A percentile compares a stretch with the other conserved stretches of the same genome.
Evolutionary conservation across 2,329 filamentous ascomycete genomes (phyloP).

Genomic region (Pseudocercospora musae): DNA sequence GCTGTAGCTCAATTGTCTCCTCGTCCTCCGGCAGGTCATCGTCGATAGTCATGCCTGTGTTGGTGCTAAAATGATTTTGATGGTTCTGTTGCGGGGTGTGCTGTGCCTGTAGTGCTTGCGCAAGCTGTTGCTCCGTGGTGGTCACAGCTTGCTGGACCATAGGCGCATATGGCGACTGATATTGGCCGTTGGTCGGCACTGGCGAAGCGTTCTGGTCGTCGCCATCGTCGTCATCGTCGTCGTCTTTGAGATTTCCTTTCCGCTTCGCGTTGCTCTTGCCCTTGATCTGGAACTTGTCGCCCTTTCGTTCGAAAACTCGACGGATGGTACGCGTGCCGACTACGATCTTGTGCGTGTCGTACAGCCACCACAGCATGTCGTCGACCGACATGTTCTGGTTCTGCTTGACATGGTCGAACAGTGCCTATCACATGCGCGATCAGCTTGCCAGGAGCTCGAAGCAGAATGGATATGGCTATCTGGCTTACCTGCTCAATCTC

Average conservation of each 20-base stretch:
- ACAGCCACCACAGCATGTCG: conserved; percentile 40
- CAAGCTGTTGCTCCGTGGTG: conserved; percentile 32
- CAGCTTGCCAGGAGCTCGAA: not conserved
- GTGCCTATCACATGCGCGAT: conserved; percentile 21
- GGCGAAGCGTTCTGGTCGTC: conserved; percentile 6
- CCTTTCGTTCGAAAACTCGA: conserved; percentile 38
- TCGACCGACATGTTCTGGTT: conserved; percentile 38
- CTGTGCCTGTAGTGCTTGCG: conserved; percentile 21
- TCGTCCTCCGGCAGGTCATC: conserved; percentile 34
- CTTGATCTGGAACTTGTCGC: conserved; percentile 30
- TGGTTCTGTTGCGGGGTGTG: conserved; percentile 22
- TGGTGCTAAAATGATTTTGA: conserved; percentile 1
- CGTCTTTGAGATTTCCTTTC: conserved; percentile 20
- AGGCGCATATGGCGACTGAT: conserved; percentile 36
- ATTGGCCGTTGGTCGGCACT: conserved; percentile 20
- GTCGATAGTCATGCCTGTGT: conserved; percentile 18
- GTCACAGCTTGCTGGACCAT: conserved; percentile 27
- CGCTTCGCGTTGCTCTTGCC: conserved; percentile 22
- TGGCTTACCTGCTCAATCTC: conserved; percentile 33
- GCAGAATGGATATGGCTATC: not conserved
- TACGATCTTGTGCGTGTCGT: conserved; percentile 37
- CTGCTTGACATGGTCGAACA: conserved; percentile 36
- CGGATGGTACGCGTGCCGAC: conserved; percentile 38
- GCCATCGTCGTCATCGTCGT: conserved; percentile 21
- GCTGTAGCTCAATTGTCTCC: conserved; percentile 36